Base-by-base conservation (phyloP, 495 filamentous ascomycete genomes). In the Sordaria brevicollis region DNA sequence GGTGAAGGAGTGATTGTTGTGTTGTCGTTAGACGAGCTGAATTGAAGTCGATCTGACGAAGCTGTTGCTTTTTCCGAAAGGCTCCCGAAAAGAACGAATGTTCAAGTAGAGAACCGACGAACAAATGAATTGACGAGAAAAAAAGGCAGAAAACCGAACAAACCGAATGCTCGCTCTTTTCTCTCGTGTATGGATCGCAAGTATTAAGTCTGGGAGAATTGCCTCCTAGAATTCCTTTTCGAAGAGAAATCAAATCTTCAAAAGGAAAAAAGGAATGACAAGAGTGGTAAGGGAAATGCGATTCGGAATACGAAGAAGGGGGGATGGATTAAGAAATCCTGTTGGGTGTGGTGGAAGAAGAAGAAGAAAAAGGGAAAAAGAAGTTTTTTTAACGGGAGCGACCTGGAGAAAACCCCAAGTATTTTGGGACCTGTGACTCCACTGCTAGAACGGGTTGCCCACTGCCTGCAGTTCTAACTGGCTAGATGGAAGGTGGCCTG, bases 51-150 rank as follows among this genome's bases (percentile, higher is more conserved):
- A 57, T 11, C 29, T 29, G 49, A 57, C 49, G 49, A 57, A 57
- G 49, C 49, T 57, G 49, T 29, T 57, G 49, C 49, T 69, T 70
- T 66, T 74, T 75, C 68, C 31, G 67, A 41, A 67, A 72, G 49
- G 49, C 79, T 79, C 79, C 80, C 77, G 57, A 80, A 76, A 80
- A 79, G 81, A 83, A 82, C 79, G 74, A 36, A 69, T 57, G 73
- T 77, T 73, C 74, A 69, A 79, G 75, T 74, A 77, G 76, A 72
- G 67, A 76, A 78, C 80, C 69, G 71, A 73, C 71, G 36, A 57
- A n/a, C n/a, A 5, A 57, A 57, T 29, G 49, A 57, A 57, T 68
- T 62, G 66, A 72, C 70, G 65, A 73, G 72, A 73, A 74, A 69
- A 72, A 54, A 76, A 74, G 70, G 68, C 70, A 73, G n/a, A 73